Evolutionary conservation across 2,329 filamentous ascomycete genomes (phyloP), one percentile per base, ranked within the genome.

Genomic region (Blastomyces gilchristii): DNA sequence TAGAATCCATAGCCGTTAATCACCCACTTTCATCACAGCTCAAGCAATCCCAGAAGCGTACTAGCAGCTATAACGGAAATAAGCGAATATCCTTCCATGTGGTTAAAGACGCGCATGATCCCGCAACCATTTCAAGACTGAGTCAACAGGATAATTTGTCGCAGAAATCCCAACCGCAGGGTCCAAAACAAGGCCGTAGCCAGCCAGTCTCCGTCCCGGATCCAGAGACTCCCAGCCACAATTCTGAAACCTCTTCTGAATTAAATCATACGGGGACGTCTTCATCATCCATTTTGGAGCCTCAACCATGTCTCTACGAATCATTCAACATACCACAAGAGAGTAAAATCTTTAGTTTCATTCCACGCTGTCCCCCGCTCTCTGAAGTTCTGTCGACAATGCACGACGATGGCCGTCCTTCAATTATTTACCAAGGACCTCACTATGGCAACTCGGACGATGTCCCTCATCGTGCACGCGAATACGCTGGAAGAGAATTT

Each of bases 401-500:
- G 72, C 74, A 67, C 72, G 66, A 79, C n/a, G 75, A 80, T 63
- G 81, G 81, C 14, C 76, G 86, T 9, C 88, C 89, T 0, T 80
- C 87, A 63, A 82, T 89, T 16, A 82, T 97, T 58, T 95, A 96
- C 67, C 89, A 91, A 73, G 87, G 91, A 71, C 87, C 92, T 0
- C 92, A 87, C 70, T 97, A 96, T 72, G 89, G 91, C 68, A 82
- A 89, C 37, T 90, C 95, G 65, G 82, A 81, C 60, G 94, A 97
- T 74, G 88, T 97, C 0, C 91, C 92, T 14, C 82, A 87, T 49
- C 83, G 87, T 61, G 76, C 82, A 41, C 82, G 90, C 61, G 91
- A 96, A 74, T 97, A 96, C 76, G 93, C 89, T 7, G 93, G 93
- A 3, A 86, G 86, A 68, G 89, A 95, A 69, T 97, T 95, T 72